Evolutionary conservation across 2,329 filamentous ascomycete species (phyloP).

Genomic region (Aspergillus sp.): DNA sequence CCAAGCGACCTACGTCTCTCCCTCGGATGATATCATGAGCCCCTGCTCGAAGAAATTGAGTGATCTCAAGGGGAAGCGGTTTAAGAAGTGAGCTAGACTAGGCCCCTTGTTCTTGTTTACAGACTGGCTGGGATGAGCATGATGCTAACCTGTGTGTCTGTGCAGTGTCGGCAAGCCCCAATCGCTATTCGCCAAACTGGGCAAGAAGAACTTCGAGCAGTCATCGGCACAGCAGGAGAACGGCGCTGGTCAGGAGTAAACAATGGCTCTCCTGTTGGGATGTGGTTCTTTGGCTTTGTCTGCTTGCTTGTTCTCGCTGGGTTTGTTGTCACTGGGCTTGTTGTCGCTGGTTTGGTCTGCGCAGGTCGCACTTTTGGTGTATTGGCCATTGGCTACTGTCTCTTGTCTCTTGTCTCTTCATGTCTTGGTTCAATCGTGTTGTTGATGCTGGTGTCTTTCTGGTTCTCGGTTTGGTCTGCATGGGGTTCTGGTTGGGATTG

Average conservation of each 20-base stretch:
- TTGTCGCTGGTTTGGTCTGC: no score
- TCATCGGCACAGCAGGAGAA: conserved; percentile 5
- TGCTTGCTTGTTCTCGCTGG: no score
- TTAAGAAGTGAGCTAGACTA: conserved; percentile 34
- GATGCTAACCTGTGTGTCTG: conserved; percentile 4
- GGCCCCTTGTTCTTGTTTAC: neutral
- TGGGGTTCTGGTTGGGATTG: conserved; percentile 8
- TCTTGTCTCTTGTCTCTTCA: no score
- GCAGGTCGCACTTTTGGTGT: no score
- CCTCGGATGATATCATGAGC: conserved; percentile 43
- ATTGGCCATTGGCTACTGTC: neutral
- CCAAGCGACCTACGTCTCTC: conserved; percentile 38
- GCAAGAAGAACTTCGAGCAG: conserved; percentile 37
- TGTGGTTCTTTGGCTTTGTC: neutral
- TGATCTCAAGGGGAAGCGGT: conserved; percentile 43
- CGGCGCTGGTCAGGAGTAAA: neutral
- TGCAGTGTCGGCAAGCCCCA: conserved; percentile 34
- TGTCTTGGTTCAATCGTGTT: no score
- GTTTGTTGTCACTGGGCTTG: no score
- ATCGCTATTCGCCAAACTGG: conserved; percentile 40
- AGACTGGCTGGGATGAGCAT: neutral
- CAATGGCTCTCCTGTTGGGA: neutral
- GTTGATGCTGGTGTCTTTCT: conserved; percentile 6
- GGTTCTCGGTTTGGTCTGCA: conserved; percentile 1
- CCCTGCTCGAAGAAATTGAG: conserved; percentile 44